These are phyloP conservation scores for sunflower (Helianthus annuus) DNA, from an alignment of 129 eudicot genomes.

Conservation along the genomic window HanXRQr2.0-SUNRISE NC_035436.2:5894331-5894830, in stretches of 20 bases:
- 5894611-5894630: too few relatives aligned
- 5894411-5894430: constrained; percentile 24
- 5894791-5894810: constrained; percentile 12
- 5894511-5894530: not conserved
- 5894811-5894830: too few relatives aligned
- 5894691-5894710: constrained; percentile 20
- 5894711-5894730: constrained; percentile 7
- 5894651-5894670: not conserved
- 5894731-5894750: constrained; percentile 11
- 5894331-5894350: constrained; percentile 10
- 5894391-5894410: constrained; percentile 1
- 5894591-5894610: not conserved
- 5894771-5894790: not conserved
- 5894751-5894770: not conserved
- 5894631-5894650: not conserved
- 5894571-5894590: not conserved
- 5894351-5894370: constrained; percentile 13
- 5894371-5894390: not conserved
- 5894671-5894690: constrained; percentile 9
- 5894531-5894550: not conserved
- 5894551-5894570: not conserved
- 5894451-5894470: constrained; percentile 1
- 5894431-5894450: constrained; percentile 7
- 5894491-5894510: not conserved
- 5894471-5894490: constrained; percentile 1